Evolutionary conservation across 2,329 filamentous ascomycete species (phyloP), one percentile per base, ranked within the genome.

Genomic region (Didymella pinodella): DNA sequence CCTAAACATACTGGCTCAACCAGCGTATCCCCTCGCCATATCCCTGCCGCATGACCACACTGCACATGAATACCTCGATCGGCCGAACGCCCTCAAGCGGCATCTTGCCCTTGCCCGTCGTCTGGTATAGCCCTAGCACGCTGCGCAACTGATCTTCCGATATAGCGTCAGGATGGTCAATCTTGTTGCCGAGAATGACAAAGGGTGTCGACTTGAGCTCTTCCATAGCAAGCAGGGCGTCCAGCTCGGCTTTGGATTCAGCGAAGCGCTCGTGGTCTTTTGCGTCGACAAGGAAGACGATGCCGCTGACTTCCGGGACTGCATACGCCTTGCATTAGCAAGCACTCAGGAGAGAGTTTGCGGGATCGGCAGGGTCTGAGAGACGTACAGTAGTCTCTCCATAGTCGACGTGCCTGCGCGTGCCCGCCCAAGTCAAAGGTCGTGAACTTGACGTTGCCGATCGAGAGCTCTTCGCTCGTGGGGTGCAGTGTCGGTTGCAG

Each of bases 41-140:
- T 20, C 76, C 95, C 84, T 98, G 94, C 80, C 94, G 88, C 92
- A 97, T 97, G 64, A 98, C 94, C 69, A 98, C 93, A 72, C 92
- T 96, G 86, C 93, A 98, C 95, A 99, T 79, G 65, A 98, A 98
- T 64, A 98, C 87, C 85, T 99, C 95, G 75, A 99, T 94, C 82
- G 74, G 74, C 56, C 74, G 58, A 47, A 75, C 75, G 20, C 74
- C 74, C 68, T 76, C 74, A 16, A 75, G 70, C 48, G 74, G 72
- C 48, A 76, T 73, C 62, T 75, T 75, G 62, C 74, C 74, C 70
- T 76, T 76, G 54, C 74, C 74, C 8, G 73, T 76, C 26, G 74
- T 76, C 65, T 98, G 94, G 82, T 96, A 98, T 74, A 99, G 82
- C 64, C 95, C 95, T 59, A 99, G 85, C 78, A 93, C 90, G 77